Evolutionary conservation across 202 grass and related monocot species (phyloP), one percentile per base, ranked within the genome.

Genomic region (Brachypodium distachyon): DNA sequence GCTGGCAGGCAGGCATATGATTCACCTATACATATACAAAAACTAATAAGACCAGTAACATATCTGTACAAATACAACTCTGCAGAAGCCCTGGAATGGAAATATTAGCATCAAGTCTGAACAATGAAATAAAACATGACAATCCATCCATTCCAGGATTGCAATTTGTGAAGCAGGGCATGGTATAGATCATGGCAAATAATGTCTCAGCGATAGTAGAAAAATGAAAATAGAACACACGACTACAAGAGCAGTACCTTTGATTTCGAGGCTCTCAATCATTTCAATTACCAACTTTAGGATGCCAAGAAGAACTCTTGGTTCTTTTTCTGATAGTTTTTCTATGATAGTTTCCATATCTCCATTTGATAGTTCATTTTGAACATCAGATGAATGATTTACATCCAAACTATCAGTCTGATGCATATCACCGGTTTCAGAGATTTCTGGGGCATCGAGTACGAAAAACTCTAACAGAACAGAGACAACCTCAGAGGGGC

Each of bases 231-330:
- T 6, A 72, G 36, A 36, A 69, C 9, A 83, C 19, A 43, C 16
- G 5, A 60, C 28, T 42, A 40, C 38, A 80, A 77, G 46, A 67
- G 63, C 48, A 85, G 41, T 87, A 90, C 80, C 76, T 72, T 83
- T 67, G 61, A 26, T 38, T 78, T 77, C 61, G 5, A 83, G 22
- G 78, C 48, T 37, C n/a, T 93, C 96, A 16, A 99, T 89, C 64
- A 68, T 89, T 85, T 92, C 89, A 89, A 95, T 48, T 59, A 95
- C 77, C 17, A 61, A 80, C 84, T 92, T 95, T 26, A 99, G 66
- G 53, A 90, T 49, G 81, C 85, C 86, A 38, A 99, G 61, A 51
- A 95, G 60, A 36, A 99, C 84, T 52, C 85, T 88, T 44, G 96
- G 92, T 80, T 92, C 89, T 80, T 93, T 99, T 23, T 79, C 81